Evolutionary conservation across 306 rosid species (phyloP), one percentile per base, ranked within the genome.

Genomic region (Calophaca sinica): DNA sequence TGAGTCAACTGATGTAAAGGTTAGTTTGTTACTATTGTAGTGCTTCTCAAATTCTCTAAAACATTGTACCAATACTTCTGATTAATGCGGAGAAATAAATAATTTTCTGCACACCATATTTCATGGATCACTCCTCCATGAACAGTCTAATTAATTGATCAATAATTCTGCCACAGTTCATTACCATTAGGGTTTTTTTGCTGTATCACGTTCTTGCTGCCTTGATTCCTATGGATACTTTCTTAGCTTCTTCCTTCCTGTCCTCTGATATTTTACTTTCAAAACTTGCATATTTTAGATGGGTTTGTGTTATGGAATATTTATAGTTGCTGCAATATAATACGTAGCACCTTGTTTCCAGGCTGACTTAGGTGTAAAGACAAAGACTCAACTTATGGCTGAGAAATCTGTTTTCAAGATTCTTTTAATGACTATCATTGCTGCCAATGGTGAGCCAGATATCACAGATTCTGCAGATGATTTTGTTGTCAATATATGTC

Each of bases 361-460:
- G 99, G 96, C 98, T 69, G 99, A 96, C 87, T 87, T 96, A 42
- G 99, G 99, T 62, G 98, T 96, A 29, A 96, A 96, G 92, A 96
- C 99, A 5, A 96, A 96, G 93, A 92, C 99, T 76, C 99, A 96
- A 86, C 93, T 96, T 65, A 84, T 96, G 86, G 99, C 99, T 62
- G 98, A 96, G 88, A 96, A 96, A 75, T 96, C 96, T 62, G 96
- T 96, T 77, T 96, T 96, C 87, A 96, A 92, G 86, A 83, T 90
- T 85, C 93, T 96, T 62, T 83, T 96, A 69, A 87, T 86, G 93
- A 96, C 97, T 68, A 83, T 92, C 55, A 83, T 96, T 83, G 98
- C 99, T 76, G 91, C 97, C 62, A 88, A 87, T 72, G 93, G 93
- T 49, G 98, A 96, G 81, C 86, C 90, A 38, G 99, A 92, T 78